Evolutionary conservation across 169 alveolate genomes (phyloP), one percentile per base, ranked within the genome.

Genomic region (Plasmodium inui): DNA sequence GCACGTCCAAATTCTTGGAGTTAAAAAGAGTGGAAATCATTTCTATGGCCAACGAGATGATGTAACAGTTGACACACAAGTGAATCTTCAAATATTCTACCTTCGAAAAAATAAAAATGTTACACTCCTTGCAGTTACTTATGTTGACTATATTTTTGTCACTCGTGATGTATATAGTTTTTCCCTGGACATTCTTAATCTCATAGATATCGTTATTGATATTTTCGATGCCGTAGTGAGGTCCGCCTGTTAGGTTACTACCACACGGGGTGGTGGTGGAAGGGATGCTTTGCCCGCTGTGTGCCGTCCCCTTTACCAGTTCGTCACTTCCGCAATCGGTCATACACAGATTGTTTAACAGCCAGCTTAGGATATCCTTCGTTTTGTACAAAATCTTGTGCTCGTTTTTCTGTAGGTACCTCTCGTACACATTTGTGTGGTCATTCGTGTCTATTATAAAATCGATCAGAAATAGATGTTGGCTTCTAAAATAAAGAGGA

Each of bases 51-150:
- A 88, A 78, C 7, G 55, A 74, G 53, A 88, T 88, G 30, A 88
- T 88, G 39, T 78, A 88, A 14, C 86, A 55, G 14, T 88, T 76
- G 0, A 37, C 73, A 39, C 94, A 88, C 30, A 72, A 39, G 76
- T 83, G 79, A 37, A 84, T 92, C 30, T 83, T 92, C 32, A 84
- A 80, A 55, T 83, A 84, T 55, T 84, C 92, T 19, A 84, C 53
- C 2, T 46, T 50, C 0, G 92, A 81, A 14, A 91, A 37, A 37
- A 83, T 74, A 67, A 81, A 83, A 61, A 91, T 91, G 28, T 91
- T 91, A 74, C 92, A 83, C 73, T 91, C 95, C 57, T 83, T 70
- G 53, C 93, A 85, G 37, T 78, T 85, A 26, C 53, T 83, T 93
- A 89, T 86, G 41, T 71, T 79, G 2, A 93, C 74, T 5, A 80